Percentiles rank a stretch among this genome's conserved stretches.
These are phyloP conservation scores for Coprinopsis cinerea DNA, from an alignment of 768 basidiomycete genomes.

Conservation along the genomic window DNA sequence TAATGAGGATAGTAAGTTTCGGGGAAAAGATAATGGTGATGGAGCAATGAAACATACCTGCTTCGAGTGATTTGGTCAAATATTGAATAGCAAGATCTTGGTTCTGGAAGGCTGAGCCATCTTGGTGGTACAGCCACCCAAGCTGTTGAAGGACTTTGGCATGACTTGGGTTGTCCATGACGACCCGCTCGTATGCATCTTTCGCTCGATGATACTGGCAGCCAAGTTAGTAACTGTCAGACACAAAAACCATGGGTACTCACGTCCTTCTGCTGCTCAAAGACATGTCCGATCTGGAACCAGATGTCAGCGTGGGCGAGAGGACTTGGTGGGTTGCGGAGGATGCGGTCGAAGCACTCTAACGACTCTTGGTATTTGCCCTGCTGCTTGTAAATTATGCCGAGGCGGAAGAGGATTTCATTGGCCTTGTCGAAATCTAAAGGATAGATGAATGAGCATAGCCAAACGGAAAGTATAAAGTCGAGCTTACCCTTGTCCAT, in stretches of 20 bases:
- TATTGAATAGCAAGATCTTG: constrained; percentile 92
- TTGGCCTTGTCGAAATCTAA: constrained; percentile 97
- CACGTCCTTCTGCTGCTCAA: constrained; percentile 96
- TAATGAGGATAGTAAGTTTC: constrained; percentile 21
- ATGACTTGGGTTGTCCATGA: constrained; percentile 87
- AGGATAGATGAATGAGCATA: constrained; percentile 31
- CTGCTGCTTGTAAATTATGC: constrained; percentile 99
- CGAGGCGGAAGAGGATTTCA: constrained; percentile 95
- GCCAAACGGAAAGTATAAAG: constrained; percentile 13
- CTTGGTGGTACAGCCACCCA: constrained; percentile 96
- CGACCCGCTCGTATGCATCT: constrained; percentile 94
- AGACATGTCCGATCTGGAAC: constrained; percentile 99
- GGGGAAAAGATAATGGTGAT: constrained; percentile 6
- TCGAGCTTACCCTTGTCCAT: constrained; percentile 89
- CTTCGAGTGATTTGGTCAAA: constrained; percentile 91
- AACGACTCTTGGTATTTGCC: constrained; percentile 87
- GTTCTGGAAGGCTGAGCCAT: constrained; percentile 91
- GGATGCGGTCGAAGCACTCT: constrained; percentile 92
- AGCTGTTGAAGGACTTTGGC: constrained; percentile 98
- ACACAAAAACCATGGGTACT: constrained; percentile 17
- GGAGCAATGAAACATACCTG: constrained; percentile 55
- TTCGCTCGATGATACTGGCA: constrained; percentile 80
- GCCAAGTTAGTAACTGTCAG: constrained; percentile 6
- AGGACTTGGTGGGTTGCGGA: constrained; percentile 91
- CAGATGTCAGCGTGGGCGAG: constrained; percentile 97